phyloP scores from a whole-genome alignment of 306 rosid genomes.

The Oemleria cerasiformis region DNA sequence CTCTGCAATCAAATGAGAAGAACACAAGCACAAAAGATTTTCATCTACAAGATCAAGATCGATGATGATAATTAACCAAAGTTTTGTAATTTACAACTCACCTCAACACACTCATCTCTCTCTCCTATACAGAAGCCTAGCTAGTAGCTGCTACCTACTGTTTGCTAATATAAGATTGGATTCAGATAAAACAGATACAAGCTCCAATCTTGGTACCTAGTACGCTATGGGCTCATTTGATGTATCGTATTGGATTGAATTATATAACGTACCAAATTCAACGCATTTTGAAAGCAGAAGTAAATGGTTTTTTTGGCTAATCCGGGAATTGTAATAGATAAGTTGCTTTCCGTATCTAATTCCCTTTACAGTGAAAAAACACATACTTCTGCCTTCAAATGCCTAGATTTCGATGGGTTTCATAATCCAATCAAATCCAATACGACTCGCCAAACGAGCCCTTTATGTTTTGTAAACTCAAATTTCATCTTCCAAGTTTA shows the following conservation, averaged over 20 bases:
- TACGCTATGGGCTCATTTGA: no score
- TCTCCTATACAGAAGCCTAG: conserved; percentile 37
- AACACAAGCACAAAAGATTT: conserved; percentile 30
- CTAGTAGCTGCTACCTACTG: conserved; percentile 28
- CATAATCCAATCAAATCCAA: no score
- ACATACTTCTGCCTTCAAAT: no score
- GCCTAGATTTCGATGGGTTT: no score
- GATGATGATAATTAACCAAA: conserved; percentile 11
- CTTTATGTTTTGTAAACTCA: not conserved
- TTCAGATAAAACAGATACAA: conserved; percentile 30
- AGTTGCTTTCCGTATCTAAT: no score
- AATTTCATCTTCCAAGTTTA: conserved; percentile 18
- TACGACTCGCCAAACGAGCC: no score
- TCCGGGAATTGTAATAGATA: no score
- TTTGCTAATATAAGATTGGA: conserved; percentile 22
- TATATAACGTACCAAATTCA: no score
- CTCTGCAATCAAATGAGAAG: conserved; percentile 5
- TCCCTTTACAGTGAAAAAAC: no score
- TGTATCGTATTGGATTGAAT: no score
- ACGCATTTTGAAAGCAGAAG: no score
- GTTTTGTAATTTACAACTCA: conserved; percentile 45
- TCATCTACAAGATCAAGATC: conserved; percentile 25
- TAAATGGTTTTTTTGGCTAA: no score
- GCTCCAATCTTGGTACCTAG: conserved; percentile 27
- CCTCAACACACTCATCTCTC: not conserved